These are phyloP conservation scores for Fusarium foetens DNA, from an alignment of 2,329 filamentous ascomycete genomes.

Conservation along the genomic window DNA sequence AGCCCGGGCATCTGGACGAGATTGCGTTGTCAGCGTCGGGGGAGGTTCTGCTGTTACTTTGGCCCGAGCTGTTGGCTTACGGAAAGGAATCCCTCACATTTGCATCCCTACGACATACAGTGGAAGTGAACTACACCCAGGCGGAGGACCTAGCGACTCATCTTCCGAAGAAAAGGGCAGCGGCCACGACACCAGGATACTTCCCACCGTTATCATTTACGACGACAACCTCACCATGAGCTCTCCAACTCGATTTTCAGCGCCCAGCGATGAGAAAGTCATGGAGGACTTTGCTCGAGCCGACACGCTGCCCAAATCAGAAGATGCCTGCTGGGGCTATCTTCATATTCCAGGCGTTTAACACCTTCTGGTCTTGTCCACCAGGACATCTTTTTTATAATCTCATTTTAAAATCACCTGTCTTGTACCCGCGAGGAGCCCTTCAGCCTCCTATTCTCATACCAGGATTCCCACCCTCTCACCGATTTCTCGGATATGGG, in stretches of 20 bases:
- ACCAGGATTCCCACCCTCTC: not conserved
- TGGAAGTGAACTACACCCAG: constrained; percentile 63
- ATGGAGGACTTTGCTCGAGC: constrained; percentile 32
- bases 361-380: not conserved
- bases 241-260: constrained; percentile 43
- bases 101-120: constrained; percentile 70
- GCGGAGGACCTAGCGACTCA: not conserved
- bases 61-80: constrained; percentile 63
- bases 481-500: constrained; percentile 28
- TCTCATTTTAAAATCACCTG: not conserved
- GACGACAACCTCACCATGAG: constrained; percentile 51
- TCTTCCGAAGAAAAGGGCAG: not conserved
- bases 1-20: constrained; percentile 52
- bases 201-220: constrained; percentile 52
- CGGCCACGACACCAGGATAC: constrained; percentile 1
- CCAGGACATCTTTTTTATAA: not conserved
- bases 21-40: constrained; percentile 70
- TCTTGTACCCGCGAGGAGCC: constrained; percentile 24
- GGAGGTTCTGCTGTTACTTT: constrained; percentile 71
- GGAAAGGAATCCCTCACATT: constrained; percentile 65
- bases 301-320: constrained; percentile 28
- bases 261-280: constrained; percentile 38
- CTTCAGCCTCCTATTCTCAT: constrained; percentile 17
- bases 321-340: constrained; percentile 50
- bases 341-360: constrained; percentile 52